Evolutionary conservation across 192 early-diverging fungal species (phyloP).

Genomic region (Coemansia brasiliensis): DNA sequence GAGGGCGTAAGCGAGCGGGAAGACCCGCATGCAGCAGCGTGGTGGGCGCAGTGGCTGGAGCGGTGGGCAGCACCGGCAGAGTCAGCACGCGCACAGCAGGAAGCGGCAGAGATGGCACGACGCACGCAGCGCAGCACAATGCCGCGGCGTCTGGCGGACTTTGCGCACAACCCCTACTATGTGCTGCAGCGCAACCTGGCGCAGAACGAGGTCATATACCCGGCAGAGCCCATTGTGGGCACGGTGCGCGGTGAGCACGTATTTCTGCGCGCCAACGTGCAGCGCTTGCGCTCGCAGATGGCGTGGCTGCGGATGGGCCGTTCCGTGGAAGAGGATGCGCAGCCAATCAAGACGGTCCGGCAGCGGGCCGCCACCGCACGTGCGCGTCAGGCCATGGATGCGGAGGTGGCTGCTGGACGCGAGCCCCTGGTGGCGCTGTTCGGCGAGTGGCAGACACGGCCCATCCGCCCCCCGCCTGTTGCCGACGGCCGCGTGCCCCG

Average conservation of each 20-base stretch:
- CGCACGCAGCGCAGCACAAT: conserved; percentile 60
- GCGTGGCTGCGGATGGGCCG: conserved; percentile 61
- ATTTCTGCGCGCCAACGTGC: conserved; percentile 75
- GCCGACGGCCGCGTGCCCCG: conserved; percentile 74
- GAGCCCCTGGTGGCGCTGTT: conserved; percentile 51
- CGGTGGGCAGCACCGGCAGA: conserved; percentile 20
- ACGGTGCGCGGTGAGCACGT: conserved; percentile 73
- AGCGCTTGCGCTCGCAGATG: conserved; percentile 61
- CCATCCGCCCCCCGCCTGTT: conserved; percentile 62
- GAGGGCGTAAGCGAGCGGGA: conserved; percentile 14
- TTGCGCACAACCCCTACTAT: conserved; percentile 80
- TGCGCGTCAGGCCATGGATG: conserved; percentile 17
- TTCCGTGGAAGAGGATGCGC: conserved; percentile 15
- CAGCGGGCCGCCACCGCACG: conserved; percentile 14
- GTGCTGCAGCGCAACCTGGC: conserved; percentile 79
- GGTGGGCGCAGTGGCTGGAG: conserved; percentile 48
- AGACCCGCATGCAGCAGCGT: conserved; percentile 24
- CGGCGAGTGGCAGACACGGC: conserved; percentile 88
- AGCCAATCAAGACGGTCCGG: conserved; percentile 43
- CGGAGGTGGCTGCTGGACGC: conserved; percentile 9
- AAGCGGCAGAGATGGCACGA: conserved; percentile 57
- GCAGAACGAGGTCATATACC: conserved; percentile 77
- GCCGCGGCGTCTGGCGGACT: conserved; percentile 75
- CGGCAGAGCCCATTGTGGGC: conserved; percentile 70
- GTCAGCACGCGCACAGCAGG: conserved; percentile 31